Base-by-base conservation (phyloP, 371 early-diverging fungal species). In the Mucor irregularis region DNA sequence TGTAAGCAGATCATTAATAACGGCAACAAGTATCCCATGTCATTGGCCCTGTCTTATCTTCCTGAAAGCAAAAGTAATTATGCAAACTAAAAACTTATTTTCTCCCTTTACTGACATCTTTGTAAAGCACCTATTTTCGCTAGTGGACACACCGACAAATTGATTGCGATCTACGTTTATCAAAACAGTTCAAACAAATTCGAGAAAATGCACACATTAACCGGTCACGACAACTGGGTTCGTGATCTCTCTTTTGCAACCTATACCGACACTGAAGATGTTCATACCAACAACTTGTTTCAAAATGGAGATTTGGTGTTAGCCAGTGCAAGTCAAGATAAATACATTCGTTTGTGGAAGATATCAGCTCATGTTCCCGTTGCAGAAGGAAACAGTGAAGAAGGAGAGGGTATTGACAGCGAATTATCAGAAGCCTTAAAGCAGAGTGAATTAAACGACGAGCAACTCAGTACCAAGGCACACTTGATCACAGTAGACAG, bases 181-280 rank as follows among this genome's bases (percentile, higher is more conserved):
- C 66, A 66, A 42, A 17, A 55, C 19, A 59, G 51, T 17, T 37
- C 28, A 22, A 45, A 54, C 3, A 49, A 83, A 76, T 95, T 94
- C 68, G 69, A 64, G 34, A 78, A 85, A 43, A 69, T 74, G 4
- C 71, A 90, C 43, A 66, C 81, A 7, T 74, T 97, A 14, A 82
- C 85, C 35, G 98, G 97, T 1, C 98, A 97, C 64, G 90, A 91
- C 17, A 93, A 94, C 60, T 97, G 98, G 98, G 86, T 96, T 21
- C 86, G 94, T 4, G 82, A 90, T 8, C 62, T 96, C 40, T 80
- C 89, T 5, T 88, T 93, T 53, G 86, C 86, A 0, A 86, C 84
- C 8, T 88, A 82, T 61, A 81, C 85, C 5, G 56, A 60, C 9
- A 30, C 49, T 17, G 70, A 65, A 0, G 57, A 47, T 11, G 31